Conservation (phyloP, 2,329 filamentous ascomycete genomes). For the Penicillium sp. region DNA sequence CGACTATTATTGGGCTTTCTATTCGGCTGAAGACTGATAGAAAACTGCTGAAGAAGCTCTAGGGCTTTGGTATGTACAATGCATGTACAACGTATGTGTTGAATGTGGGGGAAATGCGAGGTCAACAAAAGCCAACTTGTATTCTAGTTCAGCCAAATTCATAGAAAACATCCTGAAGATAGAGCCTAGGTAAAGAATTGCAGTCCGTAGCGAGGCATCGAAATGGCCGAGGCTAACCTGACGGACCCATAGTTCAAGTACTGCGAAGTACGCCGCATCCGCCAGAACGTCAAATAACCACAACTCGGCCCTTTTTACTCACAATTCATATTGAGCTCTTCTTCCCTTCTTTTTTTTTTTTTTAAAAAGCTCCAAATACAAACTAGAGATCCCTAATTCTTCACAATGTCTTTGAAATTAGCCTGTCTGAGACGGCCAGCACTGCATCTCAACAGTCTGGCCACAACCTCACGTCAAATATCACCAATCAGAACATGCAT, state of each 20-base stretch:
- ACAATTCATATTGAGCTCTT: neutral
- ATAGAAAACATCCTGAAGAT: neutral
- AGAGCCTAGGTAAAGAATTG: neutral
- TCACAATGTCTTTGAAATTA: neutral
- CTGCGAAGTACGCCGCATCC: conserved; percentile 15
- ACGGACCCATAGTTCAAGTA: neutral
- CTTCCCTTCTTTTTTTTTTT: neutral
- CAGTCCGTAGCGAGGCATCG: neutral
- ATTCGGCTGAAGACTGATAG: conserved; percentile 48
- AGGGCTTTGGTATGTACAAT: neutral
- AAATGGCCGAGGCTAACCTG: conserved; percentile 3
- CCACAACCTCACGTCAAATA: neutral
- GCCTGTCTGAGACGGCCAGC: neutral
- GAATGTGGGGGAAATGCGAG: too few species aligned
- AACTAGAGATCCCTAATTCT: neutral
- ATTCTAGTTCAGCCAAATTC: neutral
- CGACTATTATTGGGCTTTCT: conserved; percentile 45
- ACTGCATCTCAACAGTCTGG: neutral
- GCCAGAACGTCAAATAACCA: conserved; percentile 5
- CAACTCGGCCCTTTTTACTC: neutral
- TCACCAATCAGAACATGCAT: conserved; percentile 15
- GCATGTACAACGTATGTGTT: too few species aligned
- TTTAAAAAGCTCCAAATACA: neutral
- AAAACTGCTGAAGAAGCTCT: conserved; percentile 40
- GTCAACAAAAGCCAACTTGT: neutral